phyloP scores from a whole-genome alignment of 2,329 filamentous ascomycete genomes.

The Colletotrichum horii region DNA sequence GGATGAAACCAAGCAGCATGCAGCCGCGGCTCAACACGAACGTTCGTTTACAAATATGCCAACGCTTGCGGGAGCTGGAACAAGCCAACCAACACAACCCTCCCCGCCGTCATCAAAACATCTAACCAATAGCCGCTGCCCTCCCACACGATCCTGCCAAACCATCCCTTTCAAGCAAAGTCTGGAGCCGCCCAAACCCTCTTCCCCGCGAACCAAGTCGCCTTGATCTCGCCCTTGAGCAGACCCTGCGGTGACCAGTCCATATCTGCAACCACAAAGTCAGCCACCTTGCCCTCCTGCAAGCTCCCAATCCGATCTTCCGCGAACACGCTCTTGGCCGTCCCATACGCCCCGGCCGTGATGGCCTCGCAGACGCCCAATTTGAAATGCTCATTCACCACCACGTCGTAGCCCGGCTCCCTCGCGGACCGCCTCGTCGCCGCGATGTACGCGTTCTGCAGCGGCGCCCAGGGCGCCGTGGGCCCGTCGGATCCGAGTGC shows the following conservation, averaged over 20 bases:
- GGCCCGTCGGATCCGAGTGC: slow-evolving; percentile 58
- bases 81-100: background rate
- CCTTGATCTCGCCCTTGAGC: slow-evolving; percentile 42
- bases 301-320: slow-evolving; percentile 53
- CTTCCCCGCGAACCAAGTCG: slow-evolving; percentile 54
- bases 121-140: background rate
- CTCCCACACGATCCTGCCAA: background rate
- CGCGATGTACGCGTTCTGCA: slow-evolving; percentile 57
- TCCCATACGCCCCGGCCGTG: slow-evolving; percentile 50
- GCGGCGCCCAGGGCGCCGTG: slow-evolving; percentile 53
- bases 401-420: slow-evolving; percentile 40
- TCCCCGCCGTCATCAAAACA: background rate
- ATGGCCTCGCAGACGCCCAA: slow-evolving; percentile 52
- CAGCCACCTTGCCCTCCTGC: slow-evolving; percentile 52
- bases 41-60: background rate
- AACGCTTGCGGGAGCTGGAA: background rate
- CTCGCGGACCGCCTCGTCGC: slow-evolving; percentile 54
- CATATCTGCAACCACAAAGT: slow-evolving; percentile 58
- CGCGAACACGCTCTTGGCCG: slow-evolving; percentile 54
- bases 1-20: slow-evolving; percentile 15
- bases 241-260: slow-evolving; percentile 48
- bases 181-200: slow-evolving; percentile 32
- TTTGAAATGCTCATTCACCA: slow-evolving; percentile 52
- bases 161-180: background rate
- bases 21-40: background rate